Base-by-base conservation (phyloP, 148 eudicot genomes). In the Amaranthus cruentus region DNA sequence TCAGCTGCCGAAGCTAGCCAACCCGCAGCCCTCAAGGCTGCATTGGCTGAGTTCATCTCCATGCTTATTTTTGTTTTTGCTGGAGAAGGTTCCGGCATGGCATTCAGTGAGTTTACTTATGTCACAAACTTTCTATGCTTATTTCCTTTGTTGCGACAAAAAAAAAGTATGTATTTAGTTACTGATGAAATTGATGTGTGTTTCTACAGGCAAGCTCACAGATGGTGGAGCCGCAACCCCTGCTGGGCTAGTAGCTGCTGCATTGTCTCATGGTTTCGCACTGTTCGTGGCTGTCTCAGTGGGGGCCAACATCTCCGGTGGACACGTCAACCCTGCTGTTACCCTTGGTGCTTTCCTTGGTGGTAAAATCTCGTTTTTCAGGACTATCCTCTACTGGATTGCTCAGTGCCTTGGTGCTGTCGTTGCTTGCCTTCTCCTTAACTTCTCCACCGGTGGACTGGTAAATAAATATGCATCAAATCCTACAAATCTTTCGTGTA, bases 311-410 rank as follows among this genome's bases (percentile, higher is more conserved):
- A 84, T 88, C 53, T 90, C 92, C 2, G 96, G 96, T 51, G 95
- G 95, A 18, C 94, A 89, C 46, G 97, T 91, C n/a, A 91, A 91
- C 88, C 96, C 96, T 6, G 93, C 91, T 1, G 90, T 90, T 54
- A 88, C 96, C 21, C 87, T 90, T 49, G 96, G 96, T 9, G 92
- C 92, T 42, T 87, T 90, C 71, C 51, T 90, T 60, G 96, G 96
- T 6, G 96, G 92, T 6, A 85, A 88, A 75, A 87, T 90, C 71
- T 84, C 85, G 57, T 78, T 90, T 58, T 38, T 79, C 2, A 73
- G 84, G 61, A 85, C 83, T 38, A 15, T 87, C 51, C 69, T 85
- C 56, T 90, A 88, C 75, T 85, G 90, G 89, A 80, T 90, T 54
- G 90, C 92, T 9, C 96, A 90, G 74, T 82, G 82, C 55, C 92